Evolutionary conservation across 78 protist genomes (phyloP).

Genomic region (Speleostelium caveatum): DNA sequence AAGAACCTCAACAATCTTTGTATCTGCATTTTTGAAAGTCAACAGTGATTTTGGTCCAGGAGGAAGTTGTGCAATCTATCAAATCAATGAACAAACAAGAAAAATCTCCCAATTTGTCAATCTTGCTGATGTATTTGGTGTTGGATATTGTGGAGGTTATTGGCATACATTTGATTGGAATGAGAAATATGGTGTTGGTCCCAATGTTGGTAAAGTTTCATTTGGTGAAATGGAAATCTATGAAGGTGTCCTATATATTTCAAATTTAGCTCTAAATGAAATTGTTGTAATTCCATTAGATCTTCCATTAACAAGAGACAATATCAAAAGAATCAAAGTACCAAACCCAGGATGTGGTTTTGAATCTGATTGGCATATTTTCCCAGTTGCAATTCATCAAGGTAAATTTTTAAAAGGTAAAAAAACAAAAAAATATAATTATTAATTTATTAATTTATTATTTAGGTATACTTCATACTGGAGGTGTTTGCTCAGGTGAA

Average conservation of each 20-base stretch:
- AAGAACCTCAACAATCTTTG: neutral
- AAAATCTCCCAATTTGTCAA: neutral
- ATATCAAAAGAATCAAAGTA: conserved; percentile 2
- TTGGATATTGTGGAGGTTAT: conserved; percentile 11
- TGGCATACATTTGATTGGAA: conserved; percentile 26
- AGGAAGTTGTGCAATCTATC: conserved; percentile 53
- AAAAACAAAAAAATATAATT: neutral
- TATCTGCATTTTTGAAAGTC: conserved; percentile 20
- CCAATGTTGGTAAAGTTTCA: conserved; percentile 30
- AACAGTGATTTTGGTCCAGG: conserved; percentile 50
- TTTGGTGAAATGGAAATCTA: conserved; percentile 19
- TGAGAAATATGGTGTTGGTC: conserved; percentile 8
- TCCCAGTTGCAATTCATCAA: conserved; percentile 25
- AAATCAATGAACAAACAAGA: neutral
- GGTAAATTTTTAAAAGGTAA: neutral
- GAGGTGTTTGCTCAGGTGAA: conserved; percentile 76
- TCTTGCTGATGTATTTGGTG: conserved; percentile 23
- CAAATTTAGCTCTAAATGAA: conserved; percentile 31
- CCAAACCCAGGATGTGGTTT: conserved; percentile 43
- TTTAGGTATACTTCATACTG: neutral
- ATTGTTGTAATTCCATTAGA: conserved; percentile 12
- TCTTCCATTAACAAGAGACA: neutral
- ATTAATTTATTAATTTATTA: neutral
- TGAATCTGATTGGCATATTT: conserved; percentile 32
- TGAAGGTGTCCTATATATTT: conserved; percentile 7